Evolutionary conservation across 805 yeast genomes (phyloP), one percentile per base, ranked within the genome.

Genomic region (Nakazawaea laoshanensis): DNA sequence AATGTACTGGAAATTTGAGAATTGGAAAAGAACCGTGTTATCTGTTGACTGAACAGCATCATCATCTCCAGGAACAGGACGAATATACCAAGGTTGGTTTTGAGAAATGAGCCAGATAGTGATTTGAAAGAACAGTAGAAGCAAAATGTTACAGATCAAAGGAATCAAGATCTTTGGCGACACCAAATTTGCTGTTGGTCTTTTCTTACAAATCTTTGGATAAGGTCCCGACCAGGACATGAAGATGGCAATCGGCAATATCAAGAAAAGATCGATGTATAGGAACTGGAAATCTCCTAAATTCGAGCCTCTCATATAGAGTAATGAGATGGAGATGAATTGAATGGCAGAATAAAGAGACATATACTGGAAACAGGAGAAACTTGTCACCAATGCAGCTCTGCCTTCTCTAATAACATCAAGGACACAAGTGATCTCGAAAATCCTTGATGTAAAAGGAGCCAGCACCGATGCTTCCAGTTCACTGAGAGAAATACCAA

Each of bases 391-490:
- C 49, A 92, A 63, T 14, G 96, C 80, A 1, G 96, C 94, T 41
- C 99, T 68, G 4, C 99, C 99, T 53, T 92, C 97, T 46, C 74
- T 78, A 38, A 92, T 85, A 3, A 92, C 92, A 50, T 85, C 86
- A 43, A 86, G 60, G 16, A 89, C 95, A 61, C 98, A 92, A 3
- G 95, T 75, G 27, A 92, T 87, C 44, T 92, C 95, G 57, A 94
- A 92, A 1, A 71, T 54, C 26, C 94, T 69, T 1, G 95, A 85
- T 0, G 99, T 92, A 53, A 92, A 92, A 3, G 99, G 98, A 1
- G 98, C 98, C 1, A 98, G 98, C 12, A 92, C 96, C 3, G 95
- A 83, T 0, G 98, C 98, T 52, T 92, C 99, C 0, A 97, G 98
- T 53, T 92, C 98, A 19, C 95, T 84, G 30, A 92, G 60, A 0